Conservation (phyloP, 2,329 filamentous ascomycete species). For the Cladosporium oxysporum region DNA sequence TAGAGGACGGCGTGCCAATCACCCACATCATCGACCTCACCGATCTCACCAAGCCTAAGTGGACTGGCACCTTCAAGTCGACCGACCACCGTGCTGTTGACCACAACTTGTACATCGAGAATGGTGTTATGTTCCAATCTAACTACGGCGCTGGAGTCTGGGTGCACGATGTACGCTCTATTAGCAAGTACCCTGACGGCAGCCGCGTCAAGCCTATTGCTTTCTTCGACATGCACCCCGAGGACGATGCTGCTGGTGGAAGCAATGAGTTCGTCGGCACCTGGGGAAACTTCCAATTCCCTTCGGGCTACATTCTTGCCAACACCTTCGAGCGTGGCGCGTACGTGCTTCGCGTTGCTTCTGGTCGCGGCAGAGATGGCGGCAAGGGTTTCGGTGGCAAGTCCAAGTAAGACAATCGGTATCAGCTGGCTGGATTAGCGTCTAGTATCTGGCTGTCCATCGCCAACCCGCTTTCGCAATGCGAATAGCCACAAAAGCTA, state of each 20-base stretch:
- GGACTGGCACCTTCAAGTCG: constrained; percentile 47
- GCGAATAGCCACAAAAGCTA: constrained; percentile 20
- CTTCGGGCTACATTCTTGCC: constrained; percentile 46
- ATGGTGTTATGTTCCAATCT: constrained; percentile 51
- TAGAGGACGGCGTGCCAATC: constrained; percentile 46
- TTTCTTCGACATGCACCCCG: constrained; percentile 40
- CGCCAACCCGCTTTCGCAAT: background rate
- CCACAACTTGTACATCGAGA: constrained; percentile 53
- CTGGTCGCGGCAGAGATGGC: constrained; percentile 25
- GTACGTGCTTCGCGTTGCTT: constrained; percentile 34
- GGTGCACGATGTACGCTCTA: constrained; percentile 37
- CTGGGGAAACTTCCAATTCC: constrained; percentile 46
- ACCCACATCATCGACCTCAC: constrained; percentile 55
- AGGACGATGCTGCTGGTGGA: constrained; percentile 38
- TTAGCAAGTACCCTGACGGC: constrained; percentile 35
- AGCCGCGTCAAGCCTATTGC: constrained; percentile 37
- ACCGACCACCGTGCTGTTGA: constrained; percentile 47
- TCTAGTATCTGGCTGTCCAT: background rate
- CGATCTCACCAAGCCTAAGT: constrained; percentile 44
- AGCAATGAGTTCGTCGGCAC: constrained; percentile 44
- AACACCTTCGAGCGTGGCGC: constrained; percentile 52
- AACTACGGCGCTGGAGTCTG: constrained; percentile 55
- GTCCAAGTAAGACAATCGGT: constrained; percentile 20
- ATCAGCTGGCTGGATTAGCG: background rate
- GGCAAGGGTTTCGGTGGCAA: constrained; percentile 27